Evolutionary conservation across 163 green algal species (phyloP), one percentile per base, ranked within the genome.

Genomic region (Dunaliella salina): DNA sequence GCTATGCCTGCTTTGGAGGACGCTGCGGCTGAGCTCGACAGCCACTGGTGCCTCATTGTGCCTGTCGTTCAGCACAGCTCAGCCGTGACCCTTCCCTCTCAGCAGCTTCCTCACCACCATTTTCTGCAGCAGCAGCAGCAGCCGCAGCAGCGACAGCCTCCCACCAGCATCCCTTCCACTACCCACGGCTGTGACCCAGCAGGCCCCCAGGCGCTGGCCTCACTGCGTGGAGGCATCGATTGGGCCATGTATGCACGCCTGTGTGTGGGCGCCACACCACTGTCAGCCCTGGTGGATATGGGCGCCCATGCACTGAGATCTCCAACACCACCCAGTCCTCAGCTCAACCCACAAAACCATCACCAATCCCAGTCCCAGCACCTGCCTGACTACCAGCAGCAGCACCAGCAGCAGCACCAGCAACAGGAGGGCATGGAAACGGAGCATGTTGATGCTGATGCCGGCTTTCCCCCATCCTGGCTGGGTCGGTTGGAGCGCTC

Each of bases 281-380:
- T 86, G 35, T 75, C 81, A 35, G 20, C 72, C 24, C 26, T 86
- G 84, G 84, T 86, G 84, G 17, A 83, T 1, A 69, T 86, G 24
- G 84, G 84, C 17, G 50, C 63, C 18, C 80, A 81, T 59, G 59
- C 83, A 32, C 11, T 75, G 63, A 50, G 40, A 50, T 33, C 81
- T 50, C 8, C 8, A 3, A 30, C 67, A 79, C 29, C 26, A 11
- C 26, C 25, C 67, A 34, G 75, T 25, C 75, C 75, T 81, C n/a
- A 40, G 15, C 75, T 3, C 15, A 1, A 29, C 8, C 75, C n/a
- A 33, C 33, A 57, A 83, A 18, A 18, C 17, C 17, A 30, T 20
- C 80, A 11, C 17, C 24, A 67, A 1, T 18, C 18, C n/a, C 80
- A 59, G 33, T 26, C 24, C n/a, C 80, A 67, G 33, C 80, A 83